phyloP scores from a whole-genome alignment of 345 rosid species.

The Noccaea caerulescens region DNA sequence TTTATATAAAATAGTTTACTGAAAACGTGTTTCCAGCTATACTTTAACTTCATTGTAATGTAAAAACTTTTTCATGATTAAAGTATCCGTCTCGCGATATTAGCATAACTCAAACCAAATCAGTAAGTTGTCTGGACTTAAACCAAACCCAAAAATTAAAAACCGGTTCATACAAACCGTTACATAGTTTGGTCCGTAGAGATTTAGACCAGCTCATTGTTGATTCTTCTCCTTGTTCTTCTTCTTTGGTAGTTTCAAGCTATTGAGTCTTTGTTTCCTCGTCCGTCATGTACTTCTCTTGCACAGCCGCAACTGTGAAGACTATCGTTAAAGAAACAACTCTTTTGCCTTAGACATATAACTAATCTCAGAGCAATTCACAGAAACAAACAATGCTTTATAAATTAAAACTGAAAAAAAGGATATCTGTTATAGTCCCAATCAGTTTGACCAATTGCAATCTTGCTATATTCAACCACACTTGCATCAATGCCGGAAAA shows the following conservation, averaged over 20 bases:
- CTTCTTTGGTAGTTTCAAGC: conserved; percentile 7
- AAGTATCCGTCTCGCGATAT: not conserved
- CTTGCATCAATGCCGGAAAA: conserved; percentile 77
- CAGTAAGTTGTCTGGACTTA: conserved; percentile 7
- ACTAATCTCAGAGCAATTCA: not conserved
- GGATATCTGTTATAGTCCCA: conserved; percentile 99
- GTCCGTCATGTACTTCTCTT: conserved; percentile 74
- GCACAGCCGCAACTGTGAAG: conserved; percentile 54
- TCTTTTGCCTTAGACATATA: conserved; percentile 4
- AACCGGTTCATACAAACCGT: conserved; percentile 1
- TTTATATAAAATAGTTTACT: not conserved
- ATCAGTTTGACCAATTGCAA: conserved; percentile 69
- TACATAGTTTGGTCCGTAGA: conserved; percentile 6
- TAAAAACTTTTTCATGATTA: not conserved
- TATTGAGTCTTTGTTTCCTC: conserved; percentile 41
- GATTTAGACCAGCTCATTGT: not conserved
- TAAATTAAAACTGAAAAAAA: conserved; percentile 26
- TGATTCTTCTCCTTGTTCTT: not conserved
- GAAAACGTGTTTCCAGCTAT: not conserved
- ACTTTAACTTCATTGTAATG: not conserved
- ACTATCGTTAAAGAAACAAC: conserved; percentile 41
- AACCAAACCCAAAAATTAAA: not conserved
- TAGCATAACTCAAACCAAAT: conserved; percentile 1
- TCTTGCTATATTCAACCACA: conserved; percentile 93
- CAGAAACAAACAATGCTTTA: conserved; percentile 20